Base-by-base conservation (phyloP, 805 yeast species). In the Grigorovia transvaalensis region DNA sequence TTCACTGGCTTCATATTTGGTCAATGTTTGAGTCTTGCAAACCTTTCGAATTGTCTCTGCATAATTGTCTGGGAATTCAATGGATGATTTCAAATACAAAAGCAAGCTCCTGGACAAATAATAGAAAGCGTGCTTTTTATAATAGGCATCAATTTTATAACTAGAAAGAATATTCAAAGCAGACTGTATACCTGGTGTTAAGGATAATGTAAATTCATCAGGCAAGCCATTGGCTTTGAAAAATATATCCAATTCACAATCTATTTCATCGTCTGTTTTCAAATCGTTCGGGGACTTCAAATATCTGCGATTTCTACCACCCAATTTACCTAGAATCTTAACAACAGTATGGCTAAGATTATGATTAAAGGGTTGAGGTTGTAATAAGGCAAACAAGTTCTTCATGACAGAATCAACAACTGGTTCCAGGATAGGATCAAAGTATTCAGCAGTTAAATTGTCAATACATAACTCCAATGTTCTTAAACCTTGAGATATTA, bases 401-500 rank as follows among this genome's bases (percentile, higher is more conserved):
- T 84, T 82, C 88, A 90, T 86, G 1, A 95, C 89, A 59, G 93
- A 97, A 54, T 87, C 95, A 50, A 91, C 82, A 1, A 90, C 97
- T 0, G 99, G 98, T 62, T 90, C 97, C 54, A 93, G 82, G 64
- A 93, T 90, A 2, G 99, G 98, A 61, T 93, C 99, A 67, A 93
- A 89, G 66, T 90, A 93, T 57, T 90, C 96, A 0, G 98, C 95
- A 0, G 98, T 95, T 54, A 93, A 69, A 61, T 95, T 93, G 62
- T 93, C 99, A 23, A 93, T 96, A 64, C 99, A 93, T 7, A 93
- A 74, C 64, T 93, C 99, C 53, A 93, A 78, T 0, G 99, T 95
- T 56, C 99, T 74, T 56, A 93, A 72, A 46, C 99, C 99, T 67
- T 93, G 99, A 47, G 90, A 82, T 1, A 93, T 93, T 45, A 95